These are phyloP conservation scores for Samsoniella hepiali DNA, from an alignment of 2,329 filamentous ascomycete genomes.

Conservation along the genomic window DNA sequence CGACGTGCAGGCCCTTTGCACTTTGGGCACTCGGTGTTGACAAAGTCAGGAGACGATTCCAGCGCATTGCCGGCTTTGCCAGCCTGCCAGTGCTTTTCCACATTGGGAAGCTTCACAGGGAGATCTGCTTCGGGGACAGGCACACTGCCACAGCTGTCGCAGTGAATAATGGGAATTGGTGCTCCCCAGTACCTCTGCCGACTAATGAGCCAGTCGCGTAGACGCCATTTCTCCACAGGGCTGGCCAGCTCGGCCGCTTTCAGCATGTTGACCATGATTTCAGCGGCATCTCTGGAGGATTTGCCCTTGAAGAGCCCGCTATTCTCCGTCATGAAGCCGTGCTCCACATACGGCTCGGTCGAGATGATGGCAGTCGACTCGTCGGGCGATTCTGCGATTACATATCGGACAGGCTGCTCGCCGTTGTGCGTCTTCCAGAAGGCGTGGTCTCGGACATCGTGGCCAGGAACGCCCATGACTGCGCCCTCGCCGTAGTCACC, in stretches of 20 bases:
- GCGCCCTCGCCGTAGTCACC: constrained; percentile 83
- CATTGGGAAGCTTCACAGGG: constrained; percentile 69
- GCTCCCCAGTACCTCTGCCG: constrained; percentile 92
- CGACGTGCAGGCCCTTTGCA: constrained; percentile 69
- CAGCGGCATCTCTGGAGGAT: constrained; percentile 59
- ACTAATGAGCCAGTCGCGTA: constrained; percentile 87
- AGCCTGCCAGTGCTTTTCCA: constrained; percentile 65
- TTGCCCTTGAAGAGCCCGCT: constrained; percentile 64
- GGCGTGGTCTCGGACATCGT: constrained; percentile 72
- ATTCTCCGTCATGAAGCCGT: constrained; percentile 64
- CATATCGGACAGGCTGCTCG: constrained; percentile 58
- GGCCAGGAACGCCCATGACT: constrained; percentile 88
- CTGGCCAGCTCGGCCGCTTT: constrained; percentile 56
- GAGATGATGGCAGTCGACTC: constrained; percentile 42
- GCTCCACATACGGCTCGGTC: constrained; percentile 57
- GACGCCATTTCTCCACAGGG: constrained; percentile 68
- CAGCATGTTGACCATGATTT: constrained; percentile 57
- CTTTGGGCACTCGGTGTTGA: constrained; percentile 71
- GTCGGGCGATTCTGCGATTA: constrained; percentile 53
- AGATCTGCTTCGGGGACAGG: constrained; percentile 74
- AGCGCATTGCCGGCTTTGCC: constrained; percentile 74
- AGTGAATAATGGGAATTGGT: constrained; percentile 86
- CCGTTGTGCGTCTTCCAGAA: constrained; percentile 74
- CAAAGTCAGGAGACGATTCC: constrained; percentile 67
- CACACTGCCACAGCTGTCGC: constrained; percentile 70